These are phyloP conservation scores for Albugo laibachii DNA, from an alignment of 352 stramenopile genomes.

Conservation along the genomic window DNA sequence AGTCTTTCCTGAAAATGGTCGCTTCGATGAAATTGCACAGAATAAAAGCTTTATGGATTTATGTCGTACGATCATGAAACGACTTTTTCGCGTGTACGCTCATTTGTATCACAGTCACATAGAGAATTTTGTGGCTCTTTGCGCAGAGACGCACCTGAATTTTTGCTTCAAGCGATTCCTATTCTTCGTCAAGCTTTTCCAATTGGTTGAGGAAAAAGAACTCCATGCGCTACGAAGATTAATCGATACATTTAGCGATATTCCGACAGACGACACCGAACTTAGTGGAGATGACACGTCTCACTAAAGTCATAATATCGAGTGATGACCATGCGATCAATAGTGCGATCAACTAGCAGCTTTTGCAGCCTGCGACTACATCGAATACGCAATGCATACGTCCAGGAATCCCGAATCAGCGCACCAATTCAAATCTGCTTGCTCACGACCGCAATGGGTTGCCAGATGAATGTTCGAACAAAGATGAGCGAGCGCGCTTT, in stretches of 20 bases:
- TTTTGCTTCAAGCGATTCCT: slow-evolving; percentile 96
- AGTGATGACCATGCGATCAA: too few species aligned
- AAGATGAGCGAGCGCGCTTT: slow-evolving; percentile 50
- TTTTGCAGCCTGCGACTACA: too few species aligned
- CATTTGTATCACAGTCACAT: slow-evolving; percentile 94
- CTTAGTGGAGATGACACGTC: too few species aligned
- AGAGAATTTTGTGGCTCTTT: slow-evolving; percentile 75
- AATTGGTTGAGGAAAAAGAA: slow-evolving; percentile 86
- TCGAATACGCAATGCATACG: too few species aligned
- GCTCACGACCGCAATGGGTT: too few species aligned
- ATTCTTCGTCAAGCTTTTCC: slow-evolving; percentile 88
- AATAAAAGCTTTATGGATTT: slow-evolving; percentile 5
- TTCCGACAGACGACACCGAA: too few species aligned
- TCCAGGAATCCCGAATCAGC: too few species aligned
- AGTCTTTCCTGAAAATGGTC: slow-evolving; percentile 24
- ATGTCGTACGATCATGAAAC: slow-evolving; percentile 79
- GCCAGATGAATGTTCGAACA: slow-evolving; percentile 15
- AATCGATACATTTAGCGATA: slow-evolving; percentile 28
- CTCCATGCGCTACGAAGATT: slow-evolving; percentile 87
- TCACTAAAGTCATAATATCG: too few species aligned
- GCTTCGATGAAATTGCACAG: slow-evolving; percentile 7
- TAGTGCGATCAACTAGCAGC: too few species aligned
- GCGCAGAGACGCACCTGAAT: slow-evolving; percentile 88
- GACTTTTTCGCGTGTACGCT: slow-evolving; percentile 93
- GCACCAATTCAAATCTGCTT: too few species aligned